These are phyloP conservation scores for Quillaja saponaria DNA, from an alignment of 306 rosid species.

Conservation along the genomic window DNA sequence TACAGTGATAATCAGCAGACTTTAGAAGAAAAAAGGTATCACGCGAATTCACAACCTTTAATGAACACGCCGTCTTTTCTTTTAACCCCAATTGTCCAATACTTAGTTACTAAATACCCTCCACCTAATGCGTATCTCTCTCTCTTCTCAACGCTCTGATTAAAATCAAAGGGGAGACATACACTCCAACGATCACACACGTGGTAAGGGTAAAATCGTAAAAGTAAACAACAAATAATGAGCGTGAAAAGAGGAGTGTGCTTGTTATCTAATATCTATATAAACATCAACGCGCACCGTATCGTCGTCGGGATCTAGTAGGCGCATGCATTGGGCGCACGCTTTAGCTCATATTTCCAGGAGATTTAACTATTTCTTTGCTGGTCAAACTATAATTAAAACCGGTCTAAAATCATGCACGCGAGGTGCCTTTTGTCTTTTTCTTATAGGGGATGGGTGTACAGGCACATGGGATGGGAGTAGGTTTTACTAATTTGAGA, in stretches of 20 bases:
- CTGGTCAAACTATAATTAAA: conserved; percentile 49
- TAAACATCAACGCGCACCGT: conserved; percentile 28
- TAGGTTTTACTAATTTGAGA: not conserved
- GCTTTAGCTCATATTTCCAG: conserved; percentile 49
- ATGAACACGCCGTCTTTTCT: conserved; percentile 38
- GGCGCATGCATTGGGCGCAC: conserved; percentile 52
- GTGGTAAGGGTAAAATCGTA: not conserved
- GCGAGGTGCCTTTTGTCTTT: conserved; percentile 20
- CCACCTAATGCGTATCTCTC: not conserved
- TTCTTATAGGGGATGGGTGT: not conserved
- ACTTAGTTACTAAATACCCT: no score
- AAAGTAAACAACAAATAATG: conserved; percentile 19
- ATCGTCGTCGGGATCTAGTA: conserved; percentile 34
- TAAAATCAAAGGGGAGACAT: not conserved
- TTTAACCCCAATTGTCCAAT: no score
- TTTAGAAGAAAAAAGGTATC: conserved; percentile 43
- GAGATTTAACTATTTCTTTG: not conserved
- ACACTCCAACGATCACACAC: no score
- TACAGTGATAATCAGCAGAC: conserved; percentile 47
- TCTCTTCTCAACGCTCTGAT: not conserved
- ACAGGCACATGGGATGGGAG: not conserved
- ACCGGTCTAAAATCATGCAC: conserved; percentile 44
- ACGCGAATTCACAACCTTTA: conserved; percentile 47
- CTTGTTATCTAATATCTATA: not conserved
- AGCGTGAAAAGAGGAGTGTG: conserved; percentile 22